These are phyloP conservation scores for Eimeria brunetti DNA, from an alignment of 169 alveolate genomes.

Conservation along the genomic window DNA sequence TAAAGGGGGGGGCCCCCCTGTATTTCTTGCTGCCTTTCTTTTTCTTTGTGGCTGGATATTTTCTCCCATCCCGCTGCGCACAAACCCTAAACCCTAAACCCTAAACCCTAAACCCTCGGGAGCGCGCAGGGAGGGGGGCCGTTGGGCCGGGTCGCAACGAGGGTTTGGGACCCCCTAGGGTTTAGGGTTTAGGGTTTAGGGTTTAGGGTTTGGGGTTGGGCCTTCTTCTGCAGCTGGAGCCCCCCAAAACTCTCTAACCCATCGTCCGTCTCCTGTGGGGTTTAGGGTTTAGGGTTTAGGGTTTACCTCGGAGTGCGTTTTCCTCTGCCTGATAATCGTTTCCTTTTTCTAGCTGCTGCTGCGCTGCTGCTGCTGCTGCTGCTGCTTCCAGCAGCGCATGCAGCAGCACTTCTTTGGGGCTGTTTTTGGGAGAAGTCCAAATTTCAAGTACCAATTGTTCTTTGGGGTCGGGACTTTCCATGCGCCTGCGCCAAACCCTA, in stretches of 20 bases:
- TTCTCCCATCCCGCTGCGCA: slow-evolving; percentile 69
- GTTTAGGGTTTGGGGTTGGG: neutral
- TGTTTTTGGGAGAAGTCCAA: slow-evolving; percentile 86
- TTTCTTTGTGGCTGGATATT: slow-evolving; percentile 23
- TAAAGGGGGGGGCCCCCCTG: slow-evolving; percentile 72
- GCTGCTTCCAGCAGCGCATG: slow-evolving; percentile 74
- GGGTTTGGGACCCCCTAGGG: no score
- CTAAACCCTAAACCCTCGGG: neutral
- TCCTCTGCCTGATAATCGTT: slow-evolving; percentile 45
- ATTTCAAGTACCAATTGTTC: slow-evolving; percentile 90
- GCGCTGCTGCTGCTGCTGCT: slow-evolving; percentile 11
- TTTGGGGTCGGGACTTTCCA: slow-evolving; percentile 88
- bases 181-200: neutral
- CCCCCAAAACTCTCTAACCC: no score
- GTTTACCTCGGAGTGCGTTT: slow-evolving; percentile 16
- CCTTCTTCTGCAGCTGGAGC: no score
- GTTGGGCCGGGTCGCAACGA: neutral
- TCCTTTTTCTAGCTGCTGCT: slow-evolving; percentile 27
- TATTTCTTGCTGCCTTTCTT: slow-evolving; percentile 20
- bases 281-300: slow-evolving; percentile 17
- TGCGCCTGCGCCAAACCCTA: slow-evolving; percentile 69
- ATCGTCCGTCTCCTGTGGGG: no score
- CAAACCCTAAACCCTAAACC: slow-evolving; percentile 47
- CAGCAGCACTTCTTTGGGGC: slow-evolving; percentile 84
- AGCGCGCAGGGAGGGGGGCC: neutral